A percentile compares a stretch with the other conserved stretches of the same genome.
These are phyloP conservation scores for Fistulinella staudtii DNA, from an alignment of 1,284 basidiomycete species.

Conservation along the genomic window DNA sequence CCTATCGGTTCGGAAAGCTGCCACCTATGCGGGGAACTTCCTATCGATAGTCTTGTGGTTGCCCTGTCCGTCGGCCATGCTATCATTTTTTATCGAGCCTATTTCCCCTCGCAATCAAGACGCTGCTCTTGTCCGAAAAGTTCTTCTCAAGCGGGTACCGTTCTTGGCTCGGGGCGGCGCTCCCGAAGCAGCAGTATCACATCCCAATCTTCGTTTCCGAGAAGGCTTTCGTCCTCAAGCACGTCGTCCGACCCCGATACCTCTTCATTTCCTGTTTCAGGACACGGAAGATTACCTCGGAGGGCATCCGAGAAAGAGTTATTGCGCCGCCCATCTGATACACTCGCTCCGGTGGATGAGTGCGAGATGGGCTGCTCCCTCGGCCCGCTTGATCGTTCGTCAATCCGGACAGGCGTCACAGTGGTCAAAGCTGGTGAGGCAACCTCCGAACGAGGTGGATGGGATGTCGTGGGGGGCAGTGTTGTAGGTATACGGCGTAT, in stretches of 20 bases:
- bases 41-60: constrained; percentile 57
- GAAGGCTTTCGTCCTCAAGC: constrained; percentile 38
- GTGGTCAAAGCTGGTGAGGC: constrained; percentile 54
- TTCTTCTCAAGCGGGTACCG: constrained; percentile 40
- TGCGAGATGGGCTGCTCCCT: constrained; percentile 35
- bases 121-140: constrained; percentile 62
- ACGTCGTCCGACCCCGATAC: constrained; percentile 42
- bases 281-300: constrained; percentile 70
- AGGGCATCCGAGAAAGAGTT: constrained; percentile 64
- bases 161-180: constrained; percentile 47
- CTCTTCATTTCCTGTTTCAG: constrained; percentile 68
- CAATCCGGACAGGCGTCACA: constrained; percentile 53
- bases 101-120: constrained; percentile 54
- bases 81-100: constrained; percentile 59
- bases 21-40: constrained; percentile 61
- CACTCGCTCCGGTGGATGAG: constrained; percentile 50
- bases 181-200: constrained; percentile 59
- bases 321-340: constrained; percentile 49
- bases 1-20: constrained; percentile 52
- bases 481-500: constrained; percentile 66
- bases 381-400: constrained; percentile 37
- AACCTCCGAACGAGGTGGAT: constrained; percentile 67
- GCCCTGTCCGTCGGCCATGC: constrained; percentile 59
- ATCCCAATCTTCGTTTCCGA: constrained; percentile 48
- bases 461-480: constrained; percentile 55